phyloP scores from a whole-genome alignment of 805 yeast species.

The Kodamaea sagamina region DNA sequence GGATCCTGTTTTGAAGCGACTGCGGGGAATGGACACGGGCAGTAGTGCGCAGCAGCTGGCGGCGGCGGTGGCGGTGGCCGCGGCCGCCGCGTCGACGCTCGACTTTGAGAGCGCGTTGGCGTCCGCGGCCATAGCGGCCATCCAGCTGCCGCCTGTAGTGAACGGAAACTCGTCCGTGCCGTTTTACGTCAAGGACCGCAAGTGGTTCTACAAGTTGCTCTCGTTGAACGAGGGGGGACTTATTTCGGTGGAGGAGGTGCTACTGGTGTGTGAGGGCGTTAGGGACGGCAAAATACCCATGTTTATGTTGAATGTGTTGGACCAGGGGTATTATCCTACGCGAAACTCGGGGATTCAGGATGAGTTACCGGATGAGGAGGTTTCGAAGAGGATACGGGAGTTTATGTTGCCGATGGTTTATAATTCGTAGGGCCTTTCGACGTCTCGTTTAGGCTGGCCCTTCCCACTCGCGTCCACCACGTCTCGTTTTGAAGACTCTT shows the following conservation, averaged over 20 bases:
- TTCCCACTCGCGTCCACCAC: too few species aligned
- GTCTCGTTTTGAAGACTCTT: too few species aligned
- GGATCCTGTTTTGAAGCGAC: constrained; percentile 31
- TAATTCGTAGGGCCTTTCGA: constrained; percentile 15
- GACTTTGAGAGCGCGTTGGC: constrained; percentile 31
- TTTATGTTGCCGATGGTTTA: constrained; percentile 39
- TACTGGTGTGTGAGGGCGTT: constrained; percentile 37
- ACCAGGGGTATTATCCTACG: constrained; percentile 30
- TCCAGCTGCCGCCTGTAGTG: constrained; percentile 31
- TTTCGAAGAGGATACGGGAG: constrained; percentile 32
- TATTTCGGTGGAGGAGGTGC: constrained; percentile 32
- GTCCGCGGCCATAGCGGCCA: constrained; percentile 35
- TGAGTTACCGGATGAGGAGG: constrained; percentile 29
- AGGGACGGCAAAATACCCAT: constrained; percentile 39
- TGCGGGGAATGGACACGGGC: constrained; percentile 16
- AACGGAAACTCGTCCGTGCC: constrained; percentile 25
- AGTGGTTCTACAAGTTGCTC: constrained; percentile 39
- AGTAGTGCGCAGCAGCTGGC: constrained; percentile 12
- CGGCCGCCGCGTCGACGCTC: constrained; percentile 13
- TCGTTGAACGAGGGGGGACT: constrained; percentile 28
- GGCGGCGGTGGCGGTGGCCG: constrained; percentile 9
- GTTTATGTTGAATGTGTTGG: constrained; percentile 37
- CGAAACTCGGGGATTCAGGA: constrained; percentile 21
- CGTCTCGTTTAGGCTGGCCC: too few species aligned
- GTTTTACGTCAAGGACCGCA: constrained; percentile 35